A percentile compares a stretch with the other conserved stretches of the same genome.
phyloP scores from a whole-genome alignment of 495 filamentous ascomycete species.

The Penicillium cinerascens region DNA sequence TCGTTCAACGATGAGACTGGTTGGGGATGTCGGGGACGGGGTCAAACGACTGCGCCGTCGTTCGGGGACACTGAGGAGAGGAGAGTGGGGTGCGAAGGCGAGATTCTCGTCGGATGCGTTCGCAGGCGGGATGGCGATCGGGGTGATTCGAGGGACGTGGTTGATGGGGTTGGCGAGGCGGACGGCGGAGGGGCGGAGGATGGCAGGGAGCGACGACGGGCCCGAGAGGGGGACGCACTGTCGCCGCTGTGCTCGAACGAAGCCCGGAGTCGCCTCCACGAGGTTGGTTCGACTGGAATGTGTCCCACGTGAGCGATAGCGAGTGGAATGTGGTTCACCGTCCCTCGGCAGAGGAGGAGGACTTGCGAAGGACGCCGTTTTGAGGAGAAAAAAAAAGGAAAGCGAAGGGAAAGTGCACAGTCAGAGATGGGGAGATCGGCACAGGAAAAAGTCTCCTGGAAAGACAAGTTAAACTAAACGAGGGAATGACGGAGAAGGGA shows the following conservation, averaged over 20 bases:
- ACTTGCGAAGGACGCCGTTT: slow-evolving; percentile 36
- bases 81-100: slow-evolving; percentile 43
- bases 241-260: slow-evolving; percentile 26
- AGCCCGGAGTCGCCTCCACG: slow-evolving; percentile 27
- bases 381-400: slow-evolving; percentile 15
- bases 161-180: slow-evolving; percentile 48
- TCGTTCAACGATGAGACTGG: slow-evolving; percentile 64
- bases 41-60: slow-evolving; percentile 55
- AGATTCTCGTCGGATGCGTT: slow-evolving; percentile 41
- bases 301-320: slow-evolving; percentile 15
- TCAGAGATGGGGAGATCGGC: slow-evolving; percentile 14
- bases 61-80: slow-evolving; percentile 67
- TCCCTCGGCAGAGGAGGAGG: slow-evolving; percentile 30
- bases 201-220: slow-evolving; percentile 27
- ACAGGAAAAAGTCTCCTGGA: slow-evolving; percentile 6
- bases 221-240: slow-evolving; percentile 24
- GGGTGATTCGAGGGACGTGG: slow-evolving; percentile 46
- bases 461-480: background rate
- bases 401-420: background rate
- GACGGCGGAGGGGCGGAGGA: slow-evolving; percentile 38
- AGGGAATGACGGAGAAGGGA: background rate
- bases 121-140: slow-evolving; percentile 28
- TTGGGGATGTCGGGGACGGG: slow-evolving; percentile 52
- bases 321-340: slow-evolving; percentile 25
- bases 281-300: slow-evolving; percentile 9